These are phyloP conservation scores for Scortechinia acanthostroma DNA, from an alignment of 2,329 filamentous ascomycete species.

Conservation along the genomic window DNA sequence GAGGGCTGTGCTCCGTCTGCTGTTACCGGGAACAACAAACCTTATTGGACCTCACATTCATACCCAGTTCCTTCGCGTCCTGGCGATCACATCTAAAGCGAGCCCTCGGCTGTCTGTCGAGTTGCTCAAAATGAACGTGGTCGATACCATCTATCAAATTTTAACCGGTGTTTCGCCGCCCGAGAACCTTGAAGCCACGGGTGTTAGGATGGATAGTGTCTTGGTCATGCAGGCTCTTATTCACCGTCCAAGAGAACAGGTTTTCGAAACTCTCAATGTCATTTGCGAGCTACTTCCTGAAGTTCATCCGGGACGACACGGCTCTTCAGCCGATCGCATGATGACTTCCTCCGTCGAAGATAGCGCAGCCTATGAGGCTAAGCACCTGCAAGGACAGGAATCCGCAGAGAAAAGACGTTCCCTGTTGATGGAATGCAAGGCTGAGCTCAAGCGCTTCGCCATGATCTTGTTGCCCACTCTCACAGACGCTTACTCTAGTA, in stretches of 20 bases:
- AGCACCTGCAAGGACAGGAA: constrained; percentile 38
- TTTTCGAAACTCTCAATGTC: constrained; percentile 94
- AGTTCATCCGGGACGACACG: constrained; percentile 47
- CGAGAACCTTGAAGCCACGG: constrained; percentile 67
- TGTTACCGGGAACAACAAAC: constrained; percentile 91
- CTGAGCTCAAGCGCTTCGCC: constrained; percentile 83
- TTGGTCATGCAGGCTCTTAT: constrained; percentile 98
- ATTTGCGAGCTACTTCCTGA: constrained; percentile 88
- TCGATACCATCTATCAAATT: constrained; percentile 96
- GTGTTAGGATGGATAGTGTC: constrained; percentile 85
- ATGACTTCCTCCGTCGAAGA: not conserved
- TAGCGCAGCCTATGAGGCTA: constrained; percentile 23
- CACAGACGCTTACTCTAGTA: constrained; percentile 95
- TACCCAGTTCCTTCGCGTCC: constrained; percentile 86
- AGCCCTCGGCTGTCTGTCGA: constrained; percentile 83
- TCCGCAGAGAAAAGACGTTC: constrained; percentile 77
- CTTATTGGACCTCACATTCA: constrained; percentile 90
- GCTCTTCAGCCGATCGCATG: constrained; percentile 6
- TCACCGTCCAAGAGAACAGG: constrained; percentile 87
- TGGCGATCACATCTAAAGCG: constrained; percentile 82
- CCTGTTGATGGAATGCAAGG: constrained; percentile 73
- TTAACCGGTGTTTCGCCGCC: constrained; percentile 91
- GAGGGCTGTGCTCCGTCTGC: constrained; percentile 74
- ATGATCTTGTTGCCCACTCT: constrained; percentile 88
- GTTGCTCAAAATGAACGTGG: constrained; percentile 90